Evolutionary conservation across 1,284 basidiomycete genomes (phyloP), one percentile per base, ranked within the genome.

Genomic region (Heterobasidion annosum): DNA sequence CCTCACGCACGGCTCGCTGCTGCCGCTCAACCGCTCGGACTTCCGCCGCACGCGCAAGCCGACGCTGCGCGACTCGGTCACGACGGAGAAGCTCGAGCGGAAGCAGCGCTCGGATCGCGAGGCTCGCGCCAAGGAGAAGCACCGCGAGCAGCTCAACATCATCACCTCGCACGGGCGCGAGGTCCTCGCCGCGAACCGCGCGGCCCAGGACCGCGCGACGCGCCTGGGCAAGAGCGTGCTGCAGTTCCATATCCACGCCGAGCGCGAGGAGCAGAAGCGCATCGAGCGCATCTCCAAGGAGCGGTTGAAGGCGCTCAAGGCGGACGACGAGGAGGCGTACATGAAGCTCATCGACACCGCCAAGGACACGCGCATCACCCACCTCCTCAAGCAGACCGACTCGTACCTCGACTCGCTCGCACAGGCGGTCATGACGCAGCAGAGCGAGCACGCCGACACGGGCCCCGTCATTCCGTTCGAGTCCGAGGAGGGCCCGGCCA

Each of bases 341-440:
- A 89, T 99, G 81, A 96, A 95, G 69, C 88, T 99, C 63, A 95
- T 99, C 65, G 97, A 99, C 71, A 98, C 96, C 42, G 97, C 96
- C 59, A 99, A 99, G 71, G 97, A 99, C 65, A 98, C 96, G 13
- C 91, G 97, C 74, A 99, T 99, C 72, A 97, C 95, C 0, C 97
- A 99, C 71, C 77, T 99, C 33, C 75, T 99, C 57, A 80, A 89
- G 51, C 96, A 99, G 74, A 99, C 97, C 13, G 96, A 99, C 65
- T 70, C 85, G 1, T 99, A 96, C 72, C 84, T 99, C 61, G 95
- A 98, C 68, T 93, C 90, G 10, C 84, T 99, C 32, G 92, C 95
- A 0, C 91, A 95, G 58, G 95, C 95, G 33, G 95, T 99, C 56
- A 82, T 90, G 58, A 91, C 91, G 12, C 96, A 99, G 70, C 96